phyloP scores from a whole-genome alignment of 768 basidiomycete species.

The Termitomyces sp. region DNA sequence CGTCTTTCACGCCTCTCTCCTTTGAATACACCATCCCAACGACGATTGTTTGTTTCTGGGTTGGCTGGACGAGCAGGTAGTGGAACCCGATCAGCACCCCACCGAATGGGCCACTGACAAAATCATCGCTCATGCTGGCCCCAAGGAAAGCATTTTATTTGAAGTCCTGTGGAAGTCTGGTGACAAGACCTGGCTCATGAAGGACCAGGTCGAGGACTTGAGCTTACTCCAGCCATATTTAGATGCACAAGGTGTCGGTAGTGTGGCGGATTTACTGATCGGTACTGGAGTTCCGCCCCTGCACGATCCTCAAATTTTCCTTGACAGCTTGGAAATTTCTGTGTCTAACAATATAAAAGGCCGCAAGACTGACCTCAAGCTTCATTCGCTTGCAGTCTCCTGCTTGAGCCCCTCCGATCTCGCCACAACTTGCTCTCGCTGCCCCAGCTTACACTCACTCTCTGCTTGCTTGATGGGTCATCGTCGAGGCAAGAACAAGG shows the following conservation, averaged over 20 bases:
- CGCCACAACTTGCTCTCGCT: too few relatives aligned
- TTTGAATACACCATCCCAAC: too few relatives aligned
- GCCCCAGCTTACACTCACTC: too few relatives aligned
- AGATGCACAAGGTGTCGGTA: neutral
- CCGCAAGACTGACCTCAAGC: too few relatives aligned
- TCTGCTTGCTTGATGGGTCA: too few relatives aligned
- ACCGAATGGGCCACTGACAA: neutral
- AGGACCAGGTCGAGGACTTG: neutral
- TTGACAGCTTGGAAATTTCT: neutral
- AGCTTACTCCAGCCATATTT: neutral
- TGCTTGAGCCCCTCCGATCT: too few relatives aligned
- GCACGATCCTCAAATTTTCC: neutral
- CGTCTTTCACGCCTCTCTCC: too few relatives aligned
- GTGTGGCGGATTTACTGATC: neutral
- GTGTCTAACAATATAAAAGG: neutral
- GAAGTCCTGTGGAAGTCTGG: neutral
- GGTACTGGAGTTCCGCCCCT: neutral
- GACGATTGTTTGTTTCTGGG: too few relatives aligned
- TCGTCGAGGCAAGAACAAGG: too few relatives aligned
- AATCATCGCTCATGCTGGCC: neutral
- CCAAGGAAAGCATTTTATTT: neutral
- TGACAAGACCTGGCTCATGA: neutral
- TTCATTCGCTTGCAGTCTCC: too few relatives aligned
- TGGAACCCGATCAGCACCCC: too few relatives aligned
- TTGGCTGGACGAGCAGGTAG: too few relatives aligned